phyloP scores from a whole-genome alignment of 129 eudicot species.

The Flaveria brownii region DNA sequence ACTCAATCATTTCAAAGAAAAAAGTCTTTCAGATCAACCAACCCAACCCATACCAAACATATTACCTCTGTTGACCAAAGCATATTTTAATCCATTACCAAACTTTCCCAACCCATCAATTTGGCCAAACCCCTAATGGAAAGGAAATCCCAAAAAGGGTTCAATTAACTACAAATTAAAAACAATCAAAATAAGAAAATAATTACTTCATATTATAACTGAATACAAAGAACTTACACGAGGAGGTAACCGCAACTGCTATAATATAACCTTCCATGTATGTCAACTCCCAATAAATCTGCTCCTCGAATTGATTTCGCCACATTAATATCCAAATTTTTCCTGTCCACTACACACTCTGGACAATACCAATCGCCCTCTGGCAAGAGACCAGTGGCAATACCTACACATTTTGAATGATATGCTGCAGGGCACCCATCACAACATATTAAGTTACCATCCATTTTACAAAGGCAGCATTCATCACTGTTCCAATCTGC shows the following conservation, averaged over 20 bases:
- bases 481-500: constrained; percentile 86
- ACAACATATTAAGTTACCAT: constrained; percentile 90
- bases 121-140: neutral
- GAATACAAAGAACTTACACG: constrained; percentile 66
- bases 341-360: constrained; percentile 68
- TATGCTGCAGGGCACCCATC: constrained; percentile 98
- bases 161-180: neutral
- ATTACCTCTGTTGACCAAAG: neutral
- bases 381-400: constrained; percentile 67
- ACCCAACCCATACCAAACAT: neutral
- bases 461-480: constrained; percentile 94
- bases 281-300: constrained; percentile 73
- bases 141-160: neutral
- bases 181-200: constrained; percentile 20
- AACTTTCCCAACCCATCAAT: neutral
- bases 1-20: neutral
- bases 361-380: constrained; percentile 98
- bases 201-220: neutral
- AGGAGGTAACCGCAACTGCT: constrained; percentile 81
- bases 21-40: neutral
- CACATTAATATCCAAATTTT: constrained; percentile 45
- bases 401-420: constrained; percentile 89
- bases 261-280: constrained; percentile 63
- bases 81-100: neutral
- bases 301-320: constrained; percentile 70